These are phyloP conservation scores for Albifimbria verrucaria DNA, from an alignment of 2,329 filamentous ascomycete species.

Conservation along the genomic window DNA sequence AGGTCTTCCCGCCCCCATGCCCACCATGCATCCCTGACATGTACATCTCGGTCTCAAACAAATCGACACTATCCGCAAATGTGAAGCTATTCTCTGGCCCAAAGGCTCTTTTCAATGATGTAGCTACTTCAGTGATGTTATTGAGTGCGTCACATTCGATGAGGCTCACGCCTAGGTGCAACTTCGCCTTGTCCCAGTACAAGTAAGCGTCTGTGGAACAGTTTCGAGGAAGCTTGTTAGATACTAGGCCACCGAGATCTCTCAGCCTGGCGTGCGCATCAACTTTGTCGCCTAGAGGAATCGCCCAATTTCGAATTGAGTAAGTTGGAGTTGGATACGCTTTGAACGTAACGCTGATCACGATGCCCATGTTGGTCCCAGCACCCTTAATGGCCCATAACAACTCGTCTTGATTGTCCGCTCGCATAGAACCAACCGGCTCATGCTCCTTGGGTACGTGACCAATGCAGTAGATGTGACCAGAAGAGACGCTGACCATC, in stretches of 20 bases:
- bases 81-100: conserved; percentile 29
- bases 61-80: conserved; percentile 40
- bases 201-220: conserved; percentile 55
- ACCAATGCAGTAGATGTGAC: conserved; percentile 48
- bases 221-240: conserved; percentile 34
- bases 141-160: conserved; percentile 35
- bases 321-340: conserved; percentile 40
- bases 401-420: conserved; percentile 46
- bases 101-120: conserved; percentile 16
- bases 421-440: conserved; percentile 36
- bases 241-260: conserved; percentile 35
- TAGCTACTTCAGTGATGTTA: not conserved
- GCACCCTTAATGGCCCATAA: conserved; percentile 58
- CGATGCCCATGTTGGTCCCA: conserved; percentile 57
- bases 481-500: conserved; percentile 47
- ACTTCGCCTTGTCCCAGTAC: conserved; percentile 40
- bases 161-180: conserved; percentile 51
- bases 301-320: conserved; percentile 34
- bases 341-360: conserved; percentile 51
- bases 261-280: conserved; percentile 30
- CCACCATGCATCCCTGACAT: conserved; percentile 58
- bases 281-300: conserved; percentile 25
- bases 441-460: conserved; percentile 42
- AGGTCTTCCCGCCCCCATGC: conserved; percentile 56
- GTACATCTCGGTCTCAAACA: conserved; percentile 61